These are phyloP conservation scores for Solanum hybrid DNA, from an alignment of 305 asterid species.

Conservation along the genomic window DNA sequence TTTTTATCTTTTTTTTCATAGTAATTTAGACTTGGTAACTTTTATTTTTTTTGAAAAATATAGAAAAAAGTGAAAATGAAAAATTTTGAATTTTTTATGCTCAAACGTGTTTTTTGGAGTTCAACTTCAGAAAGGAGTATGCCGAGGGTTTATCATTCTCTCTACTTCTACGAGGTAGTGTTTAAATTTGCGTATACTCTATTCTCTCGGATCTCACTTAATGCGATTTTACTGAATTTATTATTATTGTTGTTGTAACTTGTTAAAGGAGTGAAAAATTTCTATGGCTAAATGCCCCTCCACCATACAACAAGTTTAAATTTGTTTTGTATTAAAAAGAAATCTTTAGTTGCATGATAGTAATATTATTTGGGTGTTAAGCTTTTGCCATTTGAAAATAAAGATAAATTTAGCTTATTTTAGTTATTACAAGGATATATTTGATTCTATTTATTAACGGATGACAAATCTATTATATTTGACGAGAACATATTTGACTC, in stretches of 20 bases:
- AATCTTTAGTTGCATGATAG: background rate
- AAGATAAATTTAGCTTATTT: background rate
- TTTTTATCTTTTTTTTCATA: background rate
- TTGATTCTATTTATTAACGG: background rate
- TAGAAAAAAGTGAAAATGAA: background rate
- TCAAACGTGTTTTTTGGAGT: background rate
- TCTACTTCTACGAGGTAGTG: fast-evolving
- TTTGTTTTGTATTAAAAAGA: background rate
- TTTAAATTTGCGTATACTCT: background rate
- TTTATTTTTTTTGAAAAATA: background rate
- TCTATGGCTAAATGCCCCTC: background rate
- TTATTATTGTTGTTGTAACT: background rate
- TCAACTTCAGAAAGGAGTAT: background rate
- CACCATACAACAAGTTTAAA: background rate
- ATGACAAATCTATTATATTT: background rate
- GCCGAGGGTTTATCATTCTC: background rate
- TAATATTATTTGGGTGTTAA: background rate
- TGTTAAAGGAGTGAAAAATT: background rate
- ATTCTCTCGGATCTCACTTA: fast-evolving
- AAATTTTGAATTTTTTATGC: no score
- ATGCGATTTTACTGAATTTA: background rate
- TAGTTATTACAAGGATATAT: background rate
- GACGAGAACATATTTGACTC: background rate
- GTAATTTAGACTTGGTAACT: background rate
- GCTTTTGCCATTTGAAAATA: background rate